Evolutionary conservation across 257 asterid genomes (phyloP), one percentile per base, ranked within the genome.

Genomic region (Nicotiana attenuata): DNA sequence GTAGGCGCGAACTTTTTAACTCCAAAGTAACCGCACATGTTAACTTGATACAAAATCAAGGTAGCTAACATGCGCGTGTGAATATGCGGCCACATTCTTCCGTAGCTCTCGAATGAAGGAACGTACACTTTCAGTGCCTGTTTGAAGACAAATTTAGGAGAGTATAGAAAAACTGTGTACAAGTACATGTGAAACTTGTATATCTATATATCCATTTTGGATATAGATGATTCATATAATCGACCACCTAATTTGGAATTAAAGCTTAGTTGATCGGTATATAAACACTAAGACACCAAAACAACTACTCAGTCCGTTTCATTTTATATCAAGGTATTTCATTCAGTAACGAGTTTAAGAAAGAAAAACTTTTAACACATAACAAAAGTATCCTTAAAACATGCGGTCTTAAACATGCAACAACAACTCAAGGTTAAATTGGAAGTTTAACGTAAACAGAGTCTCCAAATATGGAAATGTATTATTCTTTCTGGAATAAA

Each of bases 61-160:
- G 94, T 56, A 1, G 97, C 97, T 31, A 91, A 7, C 5, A 96
- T 57, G 41, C 97, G 94, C 8, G 83, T 86, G 91, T 82, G 89
- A 61, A 96, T 88, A 87, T 96, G 99, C 1, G 99, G 99, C 99
- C 99, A 96, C 92, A 89, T 89, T 81, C 86, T 90, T 8, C 99
- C 99, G 8, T 91, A 84, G 87, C 91, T 96, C 92, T 96, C 99
- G 55, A 87, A 94, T 13, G 87, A 35, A 61, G 99, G 99, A 71
- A 92, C 94, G n/a, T 85, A 91, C 24, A 96, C 99, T 85, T 95
- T 93, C 38, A 95, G 93, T 10, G 83, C 97, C 98, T 94, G 88
- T 88, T 31, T 14, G 56, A 35, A 35, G 61, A 26, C 14, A 77
- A 35, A n/a, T n/a, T 22, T 24, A 26, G 50, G 71, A 13, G 15